Percentiles rank a stretch among this genome's conserved stretches.
Conservation (phyloP, 1,284 basidiomycete genomes). For the Exobasidium rhododendri region DNA sequence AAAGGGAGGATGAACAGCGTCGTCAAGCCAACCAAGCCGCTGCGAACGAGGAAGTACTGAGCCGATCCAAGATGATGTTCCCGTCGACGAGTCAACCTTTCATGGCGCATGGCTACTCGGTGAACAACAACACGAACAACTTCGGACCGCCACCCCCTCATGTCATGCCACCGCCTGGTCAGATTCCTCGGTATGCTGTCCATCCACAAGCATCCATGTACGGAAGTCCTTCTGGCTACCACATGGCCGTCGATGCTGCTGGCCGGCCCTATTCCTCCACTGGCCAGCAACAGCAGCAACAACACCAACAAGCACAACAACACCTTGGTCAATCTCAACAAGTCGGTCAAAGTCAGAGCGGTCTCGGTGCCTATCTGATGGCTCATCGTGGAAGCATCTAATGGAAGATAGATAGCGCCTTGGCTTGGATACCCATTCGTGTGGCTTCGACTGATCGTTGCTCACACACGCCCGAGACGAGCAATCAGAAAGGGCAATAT, state of each 20-base stretch:
- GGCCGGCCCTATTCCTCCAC: conserved; percentile 5
- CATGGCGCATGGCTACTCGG: conserved; percentile 8
- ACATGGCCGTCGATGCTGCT: conserved; percentile 4
- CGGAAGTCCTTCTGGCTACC: conserved; percentile 9
- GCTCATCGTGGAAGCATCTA: conserved; percentile 36
- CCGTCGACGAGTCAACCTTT: conserved; percentile 2
- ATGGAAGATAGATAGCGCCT: neutral
- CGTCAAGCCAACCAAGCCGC: conserved; percentile 18
- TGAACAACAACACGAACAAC: neutral
- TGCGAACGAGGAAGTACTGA: neutral
- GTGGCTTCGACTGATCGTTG: no score
- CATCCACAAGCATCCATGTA: conserved; percentile 6
- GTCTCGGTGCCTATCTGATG: conserved; percentile 35
- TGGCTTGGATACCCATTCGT: conserved; percentile 6
- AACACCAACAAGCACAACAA: conserved; percentile 12
- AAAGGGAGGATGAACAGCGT: conserved; percentile 66
- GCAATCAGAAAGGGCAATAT: no score
- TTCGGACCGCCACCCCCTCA: conserved; percentile 10
- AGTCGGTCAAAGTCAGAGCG: conserved; percentile 16
- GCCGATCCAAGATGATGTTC: conserved; percentile 11
- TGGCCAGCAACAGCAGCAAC: conserved; percentile 11
- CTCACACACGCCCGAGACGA: no score
- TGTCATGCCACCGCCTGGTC: conserved; percentile 10
- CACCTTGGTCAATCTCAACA: conserved; percentile 14
- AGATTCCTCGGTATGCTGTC: conserved; percentile 9